These are phyloP conservation scores for Chamaenerion angustifolium DNA, from an alignment of 345 rosid species.

Conservation along the genomic window DNA sequence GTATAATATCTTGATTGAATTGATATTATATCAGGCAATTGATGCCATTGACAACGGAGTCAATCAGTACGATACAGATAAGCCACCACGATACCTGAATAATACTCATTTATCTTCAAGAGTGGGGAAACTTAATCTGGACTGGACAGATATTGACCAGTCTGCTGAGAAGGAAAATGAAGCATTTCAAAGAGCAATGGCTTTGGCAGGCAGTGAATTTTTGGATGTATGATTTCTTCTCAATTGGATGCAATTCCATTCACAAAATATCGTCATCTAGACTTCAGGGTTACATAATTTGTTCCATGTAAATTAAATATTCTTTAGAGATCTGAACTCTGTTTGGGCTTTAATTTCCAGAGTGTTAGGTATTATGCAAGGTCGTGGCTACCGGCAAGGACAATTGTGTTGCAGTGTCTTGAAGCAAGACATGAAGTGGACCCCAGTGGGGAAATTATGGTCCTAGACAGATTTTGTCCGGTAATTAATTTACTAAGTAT, in stretches of 20 bases:
- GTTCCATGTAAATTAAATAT: no score
- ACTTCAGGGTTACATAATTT: no score
- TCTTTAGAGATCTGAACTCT: no score
- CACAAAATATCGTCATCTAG: no score
- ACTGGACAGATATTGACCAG: constrained; percentile 88
- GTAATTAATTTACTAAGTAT: constrained; percentile 27
- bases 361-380: constrained; percentile 50
- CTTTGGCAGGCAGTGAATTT: constrained; percentile 71
- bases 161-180: constrained; percentile 80
- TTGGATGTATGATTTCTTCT: constrained; percentile 39
- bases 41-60: constrained; percentile 88
- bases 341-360: constrained; percentile 20
- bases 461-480: constrained; percentile 49
- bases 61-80: constrained; percentile 62
- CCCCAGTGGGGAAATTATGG: constrained; percentile 82
- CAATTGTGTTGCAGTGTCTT: constrained; percentile 69
- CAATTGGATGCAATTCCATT: no score
- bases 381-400: constrained; percentile 87
- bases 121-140: constrained; percentile 76
- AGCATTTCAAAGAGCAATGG: constrained; percentile 72
- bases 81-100: constrained; percentile 81
- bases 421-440: constrained; percentile 45
- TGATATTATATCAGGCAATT: constrained; percentile 32
- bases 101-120: constrained; percentile 76
- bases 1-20: neutral